Conservation (phyloP, 2,329 filamentous ascomycete genomes). For the Arthrobotrys entomopaga region DNA sequence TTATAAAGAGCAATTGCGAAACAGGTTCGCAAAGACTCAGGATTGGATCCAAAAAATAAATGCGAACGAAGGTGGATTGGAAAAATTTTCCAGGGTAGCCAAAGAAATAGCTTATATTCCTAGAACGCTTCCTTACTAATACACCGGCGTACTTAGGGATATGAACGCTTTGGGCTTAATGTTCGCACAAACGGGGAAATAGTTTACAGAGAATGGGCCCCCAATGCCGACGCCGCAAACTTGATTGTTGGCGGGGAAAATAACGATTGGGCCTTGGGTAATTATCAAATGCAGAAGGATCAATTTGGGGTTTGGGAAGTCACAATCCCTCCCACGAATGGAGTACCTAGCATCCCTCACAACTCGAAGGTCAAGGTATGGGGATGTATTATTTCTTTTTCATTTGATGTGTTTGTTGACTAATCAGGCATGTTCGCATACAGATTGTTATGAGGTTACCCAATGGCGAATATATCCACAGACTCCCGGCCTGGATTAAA, state of each 20-base stretch:
- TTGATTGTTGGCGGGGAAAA: conserved; percentile 70
- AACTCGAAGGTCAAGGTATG: conserved; percentile 94
- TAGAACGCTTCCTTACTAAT: conserved; percentile 13
- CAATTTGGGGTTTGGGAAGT: conserved; percentile 88
- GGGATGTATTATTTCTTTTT: too few species aligned
- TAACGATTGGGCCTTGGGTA: conserved; percentile 84
- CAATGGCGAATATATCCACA: conserved; percentile 81
- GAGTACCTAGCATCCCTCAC: conserved; percentile 82
- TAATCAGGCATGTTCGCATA: not conserved
- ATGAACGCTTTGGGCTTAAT: conserved; percentile 86
- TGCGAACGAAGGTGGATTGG: conserved; percentile 84
- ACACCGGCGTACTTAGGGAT: conserved; percentile 70
- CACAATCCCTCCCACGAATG: conserved; percentile 76
- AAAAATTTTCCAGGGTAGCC: conserved; percentile 84
- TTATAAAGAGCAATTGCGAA: conserved; percentile 79
- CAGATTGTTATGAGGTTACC: conserved; percentile 86
- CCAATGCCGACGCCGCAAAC: conserved; percentile 83
- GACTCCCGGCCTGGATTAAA: conserved; percentile 95
- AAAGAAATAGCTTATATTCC: conserved; percentile 35
- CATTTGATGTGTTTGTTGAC: not conserved
- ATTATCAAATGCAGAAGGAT: conserved; percentile 88
- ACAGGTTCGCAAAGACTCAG: conserved; percentile 80
- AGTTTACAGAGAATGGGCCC: conserved; percentile 94
- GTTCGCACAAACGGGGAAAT: conserved; percentile 85
- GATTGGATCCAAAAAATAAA: conserved; percentile 88